phyloP scores from a whole-genome alignment of 2,329 filamentous ascomycete genomes.

The Phaeosphaeriaceae sp. region DNA sequence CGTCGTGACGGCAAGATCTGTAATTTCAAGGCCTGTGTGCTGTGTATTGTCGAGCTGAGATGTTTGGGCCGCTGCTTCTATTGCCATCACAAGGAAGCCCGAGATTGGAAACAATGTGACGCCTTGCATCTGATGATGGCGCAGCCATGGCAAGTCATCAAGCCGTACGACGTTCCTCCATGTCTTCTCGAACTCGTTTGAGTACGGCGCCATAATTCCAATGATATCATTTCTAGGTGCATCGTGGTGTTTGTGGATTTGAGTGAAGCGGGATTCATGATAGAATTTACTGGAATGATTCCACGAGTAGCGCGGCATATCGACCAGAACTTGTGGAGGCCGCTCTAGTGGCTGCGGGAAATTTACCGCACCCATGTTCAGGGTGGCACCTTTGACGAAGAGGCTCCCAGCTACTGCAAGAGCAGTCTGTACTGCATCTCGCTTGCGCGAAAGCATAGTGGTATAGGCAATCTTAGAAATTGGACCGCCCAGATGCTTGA shows the following conservation, averaged over 20 bases:
- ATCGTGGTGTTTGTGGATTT: conserved; percentile 9
- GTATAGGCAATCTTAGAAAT: conserved; percentile 21
- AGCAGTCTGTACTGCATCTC: conserved; percentile 26
- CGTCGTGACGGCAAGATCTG: conserved; percentile 20
- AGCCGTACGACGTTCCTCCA: conserved; percentile 59
- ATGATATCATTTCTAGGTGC: conserved; percentile 33
- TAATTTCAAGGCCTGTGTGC: conserved; percentile 24
- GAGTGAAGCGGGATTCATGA: conserved; percentile 15
- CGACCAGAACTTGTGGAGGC: conserved; percentile 20
- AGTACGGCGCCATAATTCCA: conserved; percentile 24
- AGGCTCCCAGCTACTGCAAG: conserved; percentile 22
- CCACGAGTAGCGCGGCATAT: conserved; percentile 41
- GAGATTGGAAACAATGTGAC: conserved; percentile 41
- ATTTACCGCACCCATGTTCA: conserved; percentile 34
- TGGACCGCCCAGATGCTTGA: conserved; percentile 19
- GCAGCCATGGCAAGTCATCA: conserved; percentile 55
- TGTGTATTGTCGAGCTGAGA: conserved; percentile 12
- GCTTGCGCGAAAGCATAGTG: conserved; percentile 30
- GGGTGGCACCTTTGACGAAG: conserved; percentile 13
- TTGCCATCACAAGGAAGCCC: conserved; percentile 38
- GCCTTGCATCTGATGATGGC: conserved; percentile 53
- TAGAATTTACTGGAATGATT: conserved; percentile 36
- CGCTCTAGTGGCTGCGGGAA: conserved; percentile 27
- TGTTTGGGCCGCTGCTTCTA: conserved; percentile 38
- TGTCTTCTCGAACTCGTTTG: conserved; percentile 25